These are phyloP conservation scores for Ochetophila trinervis DNA, from an alignment of 306 rosid species.

Conservation along the genomic window DNA sequence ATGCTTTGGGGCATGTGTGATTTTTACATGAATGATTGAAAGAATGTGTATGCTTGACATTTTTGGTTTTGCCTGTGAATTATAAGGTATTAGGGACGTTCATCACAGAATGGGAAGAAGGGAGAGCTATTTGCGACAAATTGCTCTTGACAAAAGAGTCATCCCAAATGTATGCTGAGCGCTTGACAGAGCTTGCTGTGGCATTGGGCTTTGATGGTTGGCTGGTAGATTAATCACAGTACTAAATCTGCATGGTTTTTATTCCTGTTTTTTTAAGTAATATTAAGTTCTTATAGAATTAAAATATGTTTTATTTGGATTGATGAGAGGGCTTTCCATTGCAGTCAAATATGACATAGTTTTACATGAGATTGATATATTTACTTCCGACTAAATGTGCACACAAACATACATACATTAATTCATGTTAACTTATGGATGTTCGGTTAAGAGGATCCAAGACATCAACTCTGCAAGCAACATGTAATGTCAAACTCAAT, in stretches of 20 bases:
- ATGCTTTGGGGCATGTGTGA: neutral
- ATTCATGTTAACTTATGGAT: neutral
- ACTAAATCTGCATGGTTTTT: slow-evolving; percentile 14
- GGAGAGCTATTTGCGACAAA: slow-evolving; percentile 44
- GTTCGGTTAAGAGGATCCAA: neutral
- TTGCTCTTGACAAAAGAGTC: slow-evolving; percentile 68
- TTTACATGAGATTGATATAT: neutral
- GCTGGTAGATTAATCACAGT: slow-evolving; percentile 60
- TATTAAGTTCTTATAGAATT: slow-evolving; percentile 10
- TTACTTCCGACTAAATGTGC: neutral
- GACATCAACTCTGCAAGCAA: neutral
- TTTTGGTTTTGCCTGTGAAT: slow-evolving; percentile 15
- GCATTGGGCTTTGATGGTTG: slow-evolving; percentile 90
- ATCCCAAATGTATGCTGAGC: slow-evolving; percentile 78
- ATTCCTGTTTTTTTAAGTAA: slow-evolving; percentile 13
- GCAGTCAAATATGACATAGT: neutral
- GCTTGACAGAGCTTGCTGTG: slow-evolving; percentile 69
- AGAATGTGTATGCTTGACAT: slow-evolving; percentile 6
- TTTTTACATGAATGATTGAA: neutral
- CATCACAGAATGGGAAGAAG: slow-evolving; percentile 81
- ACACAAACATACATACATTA: neutral
- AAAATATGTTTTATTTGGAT: slow-evolving; percentile 9
- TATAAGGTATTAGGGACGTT: slow-evolving; percentile 89
- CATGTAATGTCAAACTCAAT: neutral
- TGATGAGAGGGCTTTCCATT: neutral